These are phyloP conservation scores for Kwoniella bestiolae DNA, from an alignment of 768 basidiomycete genomes.

Conservation along the genomic window DNA sequence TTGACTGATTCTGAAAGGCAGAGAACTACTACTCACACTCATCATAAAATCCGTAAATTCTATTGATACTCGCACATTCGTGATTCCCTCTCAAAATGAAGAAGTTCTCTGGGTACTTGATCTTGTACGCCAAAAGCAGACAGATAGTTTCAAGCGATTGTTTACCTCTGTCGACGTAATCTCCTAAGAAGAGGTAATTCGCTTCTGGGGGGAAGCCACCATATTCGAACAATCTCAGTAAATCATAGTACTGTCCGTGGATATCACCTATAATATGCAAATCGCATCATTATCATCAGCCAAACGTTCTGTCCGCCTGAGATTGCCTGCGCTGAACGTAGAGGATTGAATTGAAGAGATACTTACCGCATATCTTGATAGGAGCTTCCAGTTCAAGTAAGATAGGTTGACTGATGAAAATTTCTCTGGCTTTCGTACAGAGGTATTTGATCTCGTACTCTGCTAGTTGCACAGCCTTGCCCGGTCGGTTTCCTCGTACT, in stretches of 20 bases:
- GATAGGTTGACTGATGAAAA: slow-evolving; percentile 99
- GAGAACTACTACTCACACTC: slow-evolving; percentile 74
- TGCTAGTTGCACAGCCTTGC: slow-evolving; percentile 95
- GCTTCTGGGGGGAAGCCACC: slow-evolving; percentile 99
- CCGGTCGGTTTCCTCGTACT: slow-evolving; percentile 98
- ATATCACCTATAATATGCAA: slow-evolving; percentile 74
- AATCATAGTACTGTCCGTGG: slow-evolving; percentile 99
- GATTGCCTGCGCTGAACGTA: too few relatives aligned
- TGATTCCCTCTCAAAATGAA: slow-evolving; percentile 99
- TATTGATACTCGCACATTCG: slow-evolving; percentile 98
- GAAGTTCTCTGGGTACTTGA: slow-evolving; percentile 99
- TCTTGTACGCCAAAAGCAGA: slow-evolving; percentile 95
- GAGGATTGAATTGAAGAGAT: too few relatives aligned
- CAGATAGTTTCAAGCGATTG: slow-evolving; percentile 99
- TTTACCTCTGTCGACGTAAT: slow-evolving; percentile 99
- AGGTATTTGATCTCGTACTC: slow-evolving; percentile 99
- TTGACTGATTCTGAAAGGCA: too few relatives aligned
- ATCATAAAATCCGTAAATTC: slow-evolving; percentile 99
- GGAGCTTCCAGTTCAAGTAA: slow-evolving; percentile 96
- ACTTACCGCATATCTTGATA: slow-evolving; percentile 98
- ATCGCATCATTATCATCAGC: slow-evolving; percentile 1
- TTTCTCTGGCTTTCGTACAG: slow-evolving; percentile 97
- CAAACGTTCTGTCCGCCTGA: slow-evolving; percentile 14
- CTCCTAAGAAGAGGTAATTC: slow-evolving; percentile 99
- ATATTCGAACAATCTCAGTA: slow-evolving; percentile 96